Conservation (phyloP, 2,329 filamentous ascomycete genomes). For the Hypoxylon sp. region DNA sequence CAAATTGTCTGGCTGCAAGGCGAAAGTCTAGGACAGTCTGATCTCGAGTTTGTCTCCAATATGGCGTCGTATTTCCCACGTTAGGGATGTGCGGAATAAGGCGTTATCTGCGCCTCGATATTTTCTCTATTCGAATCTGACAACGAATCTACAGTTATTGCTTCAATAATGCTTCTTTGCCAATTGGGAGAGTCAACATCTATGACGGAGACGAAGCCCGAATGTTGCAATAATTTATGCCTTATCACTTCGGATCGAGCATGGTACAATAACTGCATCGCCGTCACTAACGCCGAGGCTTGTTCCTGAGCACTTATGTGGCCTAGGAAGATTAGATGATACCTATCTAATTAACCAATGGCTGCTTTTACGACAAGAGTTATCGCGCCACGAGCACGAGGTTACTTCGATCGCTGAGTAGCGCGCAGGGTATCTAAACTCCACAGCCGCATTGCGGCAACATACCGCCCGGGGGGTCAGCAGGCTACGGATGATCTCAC, state of each 20-base stretch:
- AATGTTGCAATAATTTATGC: constrained; percentile 29
- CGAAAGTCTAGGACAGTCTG: constrained; percentile 24
- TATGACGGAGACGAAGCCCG: constrained; percentile 30
- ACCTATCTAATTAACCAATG: constrained; percentile 32
- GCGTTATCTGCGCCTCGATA: constrained; percentile 27
- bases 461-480: constrained; percentile 29
- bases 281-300: constrained; percentile 35
- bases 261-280: constrained; percentile 15
- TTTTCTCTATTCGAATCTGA: constrained; percentile 27
- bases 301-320: constrained; percentile 27
- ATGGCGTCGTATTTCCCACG: constrained; percentile 16
- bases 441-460: constrained; percentile 48
- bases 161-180: constrained; percentile 32
- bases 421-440: constrained; percentile 43
- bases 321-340: constrained; percentile 26
- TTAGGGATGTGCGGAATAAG: background rate
- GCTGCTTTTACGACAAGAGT: constrained; percentile 32
- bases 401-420: constrained; percentile 47
- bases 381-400: constrained; percentile 46
- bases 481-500: constrained; percentile 46
- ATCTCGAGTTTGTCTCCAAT: constrained; percentile 22
- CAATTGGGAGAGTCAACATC: constrained; percentile 24
- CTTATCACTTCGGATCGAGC: constrained; percentile 24
- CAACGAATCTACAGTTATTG: constrained; percentile 35
- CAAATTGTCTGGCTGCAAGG: constrained; percentile 29